Conservation (phyloP, 2,329 filamentous ascomycete species). For the Ascochyta pisi region DNA sequence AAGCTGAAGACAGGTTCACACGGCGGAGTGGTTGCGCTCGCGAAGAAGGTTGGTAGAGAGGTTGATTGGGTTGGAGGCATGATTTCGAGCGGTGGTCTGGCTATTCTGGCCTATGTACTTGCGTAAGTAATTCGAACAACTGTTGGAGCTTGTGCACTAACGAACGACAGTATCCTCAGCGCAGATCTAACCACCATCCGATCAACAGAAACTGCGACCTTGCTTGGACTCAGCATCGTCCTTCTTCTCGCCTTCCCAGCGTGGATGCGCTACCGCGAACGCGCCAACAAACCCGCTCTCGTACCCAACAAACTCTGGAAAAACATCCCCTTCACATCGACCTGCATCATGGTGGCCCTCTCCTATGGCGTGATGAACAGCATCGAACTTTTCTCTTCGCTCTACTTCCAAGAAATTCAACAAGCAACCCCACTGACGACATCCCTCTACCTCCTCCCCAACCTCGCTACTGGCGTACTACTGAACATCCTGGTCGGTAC, state of each 20-base stretch:
- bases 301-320: constrained; percentile 58
- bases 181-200: constrained; percentile 33
- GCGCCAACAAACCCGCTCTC: constrained; percentile 29
- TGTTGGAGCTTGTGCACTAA: constrained; percentile 10
- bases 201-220: constrained; percentile 27
- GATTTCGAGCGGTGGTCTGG: constrained; percentile 33
- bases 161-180: constrained; percentile 26
- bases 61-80: constrained; percentile 41
- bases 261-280: constrained; percentile 41
- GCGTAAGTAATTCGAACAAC: constrained; percentile 23
- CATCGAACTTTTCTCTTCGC: constrained; percentile 50
- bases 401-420: constrained; percentile 55
- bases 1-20: constrained; percentile 20
- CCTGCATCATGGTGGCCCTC: constrained; percentile 57
- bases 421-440: constrained; percentile 39
- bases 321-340: constrained; percentile 61
- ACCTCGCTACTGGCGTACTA: constrained; percentile 46
- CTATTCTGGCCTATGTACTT: constrained; percentile 33
- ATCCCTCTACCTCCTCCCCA: constrained; percentile 54
- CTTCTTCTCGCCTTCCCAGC: constrained; percentile 38
- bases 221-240: constrained; percentile 32
- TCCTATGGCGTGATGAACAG: constrained; percentile 47
- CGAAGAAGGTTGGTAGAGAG: constrained; percentile 26
- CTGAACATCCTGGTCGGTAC: constrained; percentile 56
- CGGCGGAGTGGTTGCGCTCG: not conserved